Evolutionary conservation across 1,284 basidiomycete genomes (phyloP).

Genomic region (Papiliotrema fonsecae): DNA sequence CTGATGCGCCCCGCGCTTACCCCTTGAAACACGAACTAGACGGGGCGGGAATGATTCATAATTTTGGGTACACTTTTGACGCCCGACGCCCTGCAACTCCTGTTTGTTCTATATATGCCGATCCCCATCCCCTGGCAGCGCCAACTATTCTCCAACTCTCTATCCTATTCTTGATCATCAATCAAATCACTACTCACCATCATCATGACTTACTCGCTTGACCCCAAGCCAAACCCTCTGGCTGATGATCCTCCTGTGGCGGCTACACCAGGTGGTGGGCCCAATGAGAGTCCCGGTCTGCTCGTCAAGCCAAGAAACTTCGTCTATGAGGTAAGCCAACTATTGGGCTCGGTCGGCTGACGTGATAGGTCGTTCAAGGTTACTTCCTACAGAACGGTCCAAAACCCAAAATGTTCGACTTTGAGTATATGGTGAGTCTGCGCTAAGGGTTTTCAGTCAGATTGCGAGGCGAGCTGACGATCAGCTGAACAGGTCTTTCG

Average conservation of each 20-base stretch:
- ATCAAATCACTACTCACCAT: neutral
- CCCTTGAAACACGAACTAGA: no score
- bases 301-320: constrained; percentile 27
- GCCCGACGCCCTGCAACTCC: no score
- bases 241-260: constrained; percentile 36
- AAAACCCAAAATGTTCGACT: constrained; percentile 26
- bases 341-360: neutral
- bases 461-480: neutral
- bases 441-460: neutral
- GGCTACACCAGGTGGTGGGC: constrained; percentile 32
- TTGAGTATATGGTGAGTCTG: constrained; percentile 36
- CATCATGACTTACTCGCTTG: no score
- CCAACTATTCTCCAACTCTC: no score
- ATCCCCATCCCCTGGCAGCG: neutral
- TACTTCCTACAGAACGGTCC: constrained; percentile 42
- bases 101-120: neutral
- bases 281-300: constrained; percentile 18
- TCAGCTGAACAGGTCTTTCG: constrained; percentile 38
- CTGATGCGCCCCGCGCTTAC: no score
- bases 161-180: no score
- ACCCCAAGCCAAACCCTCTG: no score
- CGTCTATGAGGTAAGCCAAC: constrained; percentile 31
- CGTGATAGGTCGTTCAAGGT: constrained; percentile 28
- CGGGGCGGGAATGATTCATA: no score
- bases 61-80: no score